phyloP scores from a whole-genome alignment of 2,329 filamentous ascomycete species.

The Hypomyces perniciosus region DNA sequence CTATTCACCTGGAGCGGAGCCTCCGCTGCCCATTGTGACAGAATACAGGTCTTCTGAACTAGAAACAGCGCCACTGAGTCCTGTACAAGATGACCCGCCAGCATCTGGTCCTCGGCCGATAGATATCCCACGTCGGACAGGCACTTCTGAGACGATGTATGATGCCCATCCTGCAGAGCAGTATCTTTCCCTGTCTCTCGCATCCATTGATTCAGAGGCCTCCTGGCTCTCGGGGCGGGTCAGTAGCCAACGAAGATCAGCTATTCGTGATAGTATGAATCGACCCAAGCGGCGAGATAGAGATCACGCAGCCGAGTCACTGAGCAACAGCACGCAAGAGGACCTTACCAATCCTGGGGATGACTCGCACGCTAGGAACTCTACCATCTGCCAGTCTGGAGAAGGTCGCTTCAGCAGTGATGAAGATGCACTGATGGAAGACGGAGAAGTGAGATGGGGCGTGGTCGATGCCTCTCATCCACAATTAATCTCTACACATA shows the following conservation, averaged over 20 bases:
- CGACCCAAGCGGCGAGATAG: constrained; percentile 26
- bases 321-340: constrained; percentile 50
- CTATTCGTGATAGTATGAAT: constrained; percentile 36
- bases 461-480: constrained; percentile 38
- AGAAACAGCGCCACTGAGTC: constrained; percentile 22
- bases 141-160: constrained; percentile 21
- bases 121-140: constrained; percentile 20
- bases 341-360: constrained; percentile 59
- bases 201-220: constrained; percentile 90
- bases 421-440: constrained; percentile 43
- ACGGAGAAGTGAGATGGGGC: constrained; percentile 47
- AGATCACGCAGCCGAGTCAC: constrained; percentile 33
- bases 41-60: constrained; percentile 22
- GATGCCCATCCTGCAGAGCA: constrained; percentile 44
- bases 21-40: constrained; percentile 28
- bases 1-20: constrained; percentile 66
- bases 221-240: constrained; percentile 86
- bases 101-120: constrained; percentile 38
- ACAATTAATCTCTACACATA: constrained; percentile 55
- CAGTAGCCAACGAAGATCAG: constrained; percentile 41
- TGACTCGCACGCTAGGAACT: constrained; percentile 43
- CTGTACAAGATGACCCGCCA: constrained; percentile 39
- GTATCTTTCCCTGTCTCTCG: constrained; percentile 77
- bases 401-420: constrained; percentile 54
- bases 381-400: constrained; percentile 36